Conservation (phyloP, 345 rosid species). For the Eutrema yunnanense region DNA sequence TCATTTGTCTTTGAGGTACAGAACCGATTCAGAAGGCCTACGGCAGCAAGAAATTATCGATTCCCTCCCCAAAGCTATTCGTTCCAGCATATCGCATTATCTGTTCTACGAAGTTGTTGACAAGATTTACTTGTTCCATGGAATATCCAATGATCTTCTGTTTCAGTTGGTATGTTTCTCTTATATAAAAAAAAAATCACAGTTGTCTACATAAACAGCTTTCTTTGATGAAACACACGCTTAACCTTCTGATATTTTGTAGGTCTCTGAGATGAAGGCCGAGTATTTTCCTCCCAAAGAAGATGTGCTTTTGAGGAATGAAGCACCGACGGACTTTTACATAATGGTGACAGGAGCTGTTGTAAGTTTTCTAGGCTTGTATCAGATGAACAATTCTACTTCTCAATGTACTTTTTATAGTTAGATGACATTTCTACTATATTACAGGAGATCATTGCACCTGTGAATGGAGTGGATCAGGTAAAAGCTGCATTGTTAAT, state of each 20-base stretch:
- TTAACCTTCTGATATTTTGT: slow-evolving; percentile 18
- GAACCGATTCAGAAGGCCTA: slow-evolving; percentile 84
- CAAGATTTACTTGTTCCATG: slow-evolving; percentile 72
- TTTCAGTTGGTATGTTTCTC: slow-evolving; percentile 68
- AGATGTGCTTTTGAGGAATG: slow-evolving; percentile 84
- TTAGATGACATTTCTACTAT: neutral
- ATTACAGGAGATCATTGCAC: slow-evolving; percentile 56
- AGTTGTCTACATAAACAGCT: neutral
- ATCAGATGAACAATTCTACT: neutral
- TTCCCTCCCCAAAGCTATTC: slow-evolving; percentile 82
- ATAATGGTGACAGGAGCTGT: slow-evolving; percentile 75
- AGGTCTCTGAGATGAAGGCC: slow-evolving; percentile 90
- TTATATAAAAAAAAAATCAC: neutral
- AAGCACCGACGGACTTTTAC: slow-evolving; percentile 85
- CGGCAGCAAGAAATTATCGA: slow-evolving; percentile 85
- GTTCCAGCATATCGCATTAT: slow-evolving; percentile 65
- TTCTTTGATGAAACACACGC: neutral
- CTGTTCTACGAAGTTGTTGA: slow-evolving; percentile 76
- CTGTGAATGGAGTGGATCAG: slow-evolving; percentile 58
- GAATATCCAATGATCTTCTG: slow-evolving; percentile 86
- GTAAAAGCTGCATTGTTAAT: slow-evolving; percentile 28
- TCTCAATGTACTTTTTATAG: slow-evolving; percentile 17
- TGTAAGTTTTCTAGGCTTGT: slow-evolving; percentile 36
- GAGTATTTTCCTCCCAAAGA: slow-evolving; percentile 95
- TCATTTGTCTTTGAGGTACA: slow-evolving; percentile 71